Evolutionary conservation across 192 early-diverging fungal species (phyloP).

Genomic region (Mortierella claussenii): DNA sequence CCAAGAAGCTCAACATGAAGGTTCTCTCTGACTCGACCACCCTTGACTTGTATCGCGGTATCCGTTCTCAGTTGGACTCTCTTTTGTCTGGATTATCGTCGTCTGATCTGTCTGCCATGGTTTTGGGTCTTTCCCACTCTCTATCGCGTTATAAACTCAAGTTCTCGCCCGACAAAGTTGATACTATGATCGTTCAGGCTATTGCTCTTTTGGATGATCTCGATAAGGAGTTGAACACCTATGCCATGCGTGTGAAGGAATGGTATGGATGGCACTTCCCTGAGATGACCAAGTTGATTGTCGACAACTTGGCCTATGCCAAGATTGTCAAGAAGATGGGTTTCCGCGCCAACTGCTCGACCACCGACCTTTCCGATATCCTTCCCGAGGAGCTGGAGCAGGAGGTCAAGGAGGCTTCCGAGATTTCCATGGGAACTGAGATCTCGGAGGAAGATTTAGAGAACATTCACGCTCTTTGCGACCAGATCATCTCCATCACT

Average conservation of each 20-base stretch:
- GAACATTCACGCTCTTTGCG: slow-evolving; percentile 93
- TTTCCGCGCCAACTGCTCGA: slow-evolving; percentile 85
- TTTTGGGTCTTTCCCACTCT: slow-evolving; percentile 98
- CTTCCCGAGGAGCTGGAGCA: slow-evolving; percentile 92
- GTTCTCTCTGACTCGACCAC: slow-evolving; percentile 85
- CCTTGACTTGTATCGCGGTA: slow-evolving; percentile 95
- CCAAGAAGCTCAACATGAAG: slow-evolving; percentile 79
- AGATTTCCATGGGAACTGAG: slow-evolving; percentile 99
- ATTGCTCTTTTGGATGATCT: slow-evolving; percentile 97
- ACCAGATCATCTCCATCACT: slow-evolving; percentile 95
- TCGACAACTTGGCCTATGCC: slow-evolving; percentile 95
- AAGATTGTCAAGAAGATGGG: slow-evolving; percentile 91
- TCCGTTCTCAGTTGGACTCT: slow-evolving; percentile 91
- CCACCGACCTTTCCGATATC: slow-evolving; percentile 81
- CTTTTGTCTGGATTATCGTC: slow-evolving; percentile 88
- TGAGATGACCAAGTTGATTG: slow-evolving; percentile 95
- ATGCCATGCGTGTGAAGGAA: slow-evolving; percentile 80
- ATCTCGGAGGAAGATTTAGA: slow-evolving; percentile 97
- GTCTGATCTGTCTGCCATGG: slow-evolving; percentile 94
- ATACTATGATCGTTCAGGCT: slow-evolving; percentile 99
- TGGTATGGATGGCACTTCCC: slow-evolving; percentile 99
- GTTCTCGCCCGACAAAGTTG: slow-evolving; percentile 99
- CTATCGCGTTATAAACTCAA: slow-evolving; percentile 99
- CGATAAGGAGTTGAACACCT: slow-evolving; percentile 99
- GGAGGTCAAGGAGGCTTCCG: slow-evolving; percentile 96